Base-by-base conservation (phyloP, 2,329 filamentous ascomycete genomes). In the Huntiella abstrusa region DNA sequence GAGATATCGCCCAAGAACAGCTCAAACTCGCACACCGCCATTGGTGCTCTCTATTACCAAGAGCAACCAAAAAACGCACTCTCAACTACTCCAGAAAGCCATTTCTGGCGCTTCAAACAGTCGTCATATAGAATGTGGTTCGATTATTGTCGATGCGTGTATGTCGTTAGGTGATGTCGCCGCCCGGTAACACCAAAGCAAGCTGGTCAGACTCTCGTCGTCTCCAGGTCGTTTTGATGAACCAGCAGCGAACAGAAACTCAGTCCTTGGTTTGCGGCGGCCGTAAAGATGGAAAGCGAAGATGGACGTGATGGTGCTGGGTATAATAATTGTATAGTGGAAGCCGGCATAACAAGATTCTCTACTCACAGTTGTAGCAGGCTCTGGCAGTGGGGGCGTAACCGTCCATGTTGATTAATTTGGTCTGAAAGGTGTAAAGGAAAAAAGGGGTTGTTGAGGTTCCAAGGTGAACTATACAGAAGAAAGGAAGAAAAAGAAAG, bases 301-400 rank as follows among this genome's bases (percentile, higher is more conserved):
- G 32, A 33, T 4, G 41, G 12, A 11, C 16, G 41, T 33, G 41
- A 33, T 34, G 33, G 34, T 19, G 16, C 35, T 33, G 32, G 39
- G 36, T 33, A 17, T 46, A 28, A 39, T 45, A 32, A 43, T 46
- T 46, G 48, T 33, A 32, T 46, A 22, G 34, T 45, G 22, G 38
- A 43, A 43, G 48, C 40, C 39, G 39, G 33, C n/a, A 43, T 34
- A 41, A 46, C 43, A 40, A 43, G 48, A 49, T 46, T 49, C 42
- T 45, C 41, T 45, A 64, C 66, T 66, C 56, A 69, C 66, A 69
- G 54, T 64, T 67, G 59, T 70, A 71, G 62, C 68, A 71, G 52
- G 65, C 63, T 55, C 68, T 66, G 52, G 61, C 63, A 48, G 45
- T 49, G 47, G 53, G 53, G 48, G 57, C 54, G 53, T 54, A 65